Evolutionary conservation across 1,284 basidiomycete genomes (phyloP), one percentile per base, ranked within the genome.

Genomic region (Tremellales sp.): DNA sequence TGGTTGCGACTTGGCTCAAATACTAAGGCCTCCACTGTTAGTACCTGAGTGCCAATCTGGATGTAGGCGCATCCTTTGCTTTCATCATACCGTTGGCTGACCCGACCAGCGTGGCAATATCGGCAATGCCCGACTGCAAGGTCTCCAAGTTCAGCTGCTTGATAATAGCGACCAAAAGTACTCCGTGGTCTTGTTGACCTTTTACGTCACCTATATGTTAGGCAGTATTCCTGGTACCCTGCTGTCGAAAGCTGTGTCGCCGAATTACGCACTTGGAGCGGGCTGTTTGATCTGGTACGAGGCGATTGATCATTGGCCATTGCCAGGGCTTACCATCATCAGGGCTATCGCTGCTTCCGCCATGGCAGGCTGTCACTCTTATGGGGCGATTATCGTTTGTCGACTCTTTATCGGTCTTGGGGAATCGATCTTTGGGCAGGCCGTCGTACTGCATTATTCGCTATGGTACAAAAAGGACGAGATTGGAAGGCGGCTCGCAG

Each of bases 381-480:
- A 55, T 7, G 61, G 59, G 7, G 60, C 57, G 3, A 35, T 61
- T n/a, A 45, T 57, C 38, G 61, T 66, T 5, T 64, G 61, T 35
- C 55, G 70, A 3, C 47, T 70, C 1, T 64, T 68, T 42, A 60
- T 72, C 27, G 70, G 68, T 26, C 16, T 71, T 14, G 66, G 68
- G 12, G 65, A 66, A 44, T 54, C 66, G 0, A 46, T 53, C 26
- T 70, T 70, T 26, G 65, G 66, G 4, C 58, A 60, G 32, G 53
- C 62, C 0, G 58, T 68, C 18, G 58, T 58, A 0, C 47, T 65
- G 6, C 51, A 57, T 45, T 57, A 55, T 28, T 49, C 51, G 3
- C 49, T 53, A 27, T 71, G 62, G 63, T 74, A 73, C 59, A 61
- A 48, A 9, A 61, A 61, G 29, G 46, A 54, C 8, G 73, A 74